phyloP scores from a whole-genome alignment of 2,329 filamentous ascomycete species.

The Talaromyces atroroseus region DNA sequence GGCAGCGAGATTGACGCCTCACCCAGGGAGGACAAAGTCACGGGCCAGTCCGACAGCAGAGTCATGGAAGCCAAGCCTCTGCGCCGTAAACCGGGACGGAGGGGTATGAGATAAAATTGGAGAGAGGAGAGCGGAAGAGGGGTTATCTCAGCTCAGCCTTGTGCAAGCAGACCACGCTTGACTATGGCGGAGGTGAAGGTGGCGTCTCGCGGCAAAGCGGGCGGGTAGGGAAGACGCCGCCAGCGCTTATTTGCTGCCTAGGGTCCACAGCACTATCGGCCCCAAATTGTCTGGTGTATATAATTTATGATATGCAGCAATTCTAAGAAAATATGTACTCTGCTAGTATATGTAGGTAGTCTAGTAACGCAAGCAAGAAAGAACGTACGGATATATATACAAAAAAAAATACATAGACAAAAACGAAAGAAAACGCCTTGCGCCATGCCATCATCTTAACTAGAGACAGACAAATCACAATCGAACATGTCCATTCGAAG shows the following conservation, averaged over 20 bases:
- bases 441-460: constrained; percentile 18
- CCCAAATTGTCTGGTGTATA: too few species aligned
- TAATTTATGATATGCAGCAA: too few species aligned
- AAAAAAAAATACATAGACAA: neutral
- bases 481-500: constrained; percentile 35
- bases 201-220: constrained; percentile 6
- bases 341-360: neutral
- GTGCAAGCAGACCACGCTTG: neutral
- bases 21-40: constrained; percentile 34
- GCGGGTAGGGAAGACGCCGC: neutral
- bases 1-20: constrained; percentile 37
- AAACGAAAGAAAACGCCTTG: constrained; percentile 19
- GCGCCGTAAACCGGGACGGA: neutral
- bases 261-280: neutral
- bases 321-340: neutral
- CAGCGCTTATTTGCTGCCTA: neutral
- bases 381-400: neutral
- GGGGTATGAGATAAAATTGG: neutral
- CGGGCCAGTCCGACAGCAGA: constrained; percentile 28
- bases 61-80: constrained; percentile 28
- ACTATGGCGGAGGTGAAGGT: neutral
- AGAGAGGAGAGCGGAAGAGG: neutral
- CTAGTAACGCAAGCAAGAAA: neutral
- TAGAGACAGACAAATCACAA: constrained; percentile 23
- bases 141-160: neutral